A percentile compares a stretch with the other conserved stretches of the same genome.
Conservation (phyloP, 202 grass and related monocot genomes). For the Hordeum pubiflorum region DNA sequence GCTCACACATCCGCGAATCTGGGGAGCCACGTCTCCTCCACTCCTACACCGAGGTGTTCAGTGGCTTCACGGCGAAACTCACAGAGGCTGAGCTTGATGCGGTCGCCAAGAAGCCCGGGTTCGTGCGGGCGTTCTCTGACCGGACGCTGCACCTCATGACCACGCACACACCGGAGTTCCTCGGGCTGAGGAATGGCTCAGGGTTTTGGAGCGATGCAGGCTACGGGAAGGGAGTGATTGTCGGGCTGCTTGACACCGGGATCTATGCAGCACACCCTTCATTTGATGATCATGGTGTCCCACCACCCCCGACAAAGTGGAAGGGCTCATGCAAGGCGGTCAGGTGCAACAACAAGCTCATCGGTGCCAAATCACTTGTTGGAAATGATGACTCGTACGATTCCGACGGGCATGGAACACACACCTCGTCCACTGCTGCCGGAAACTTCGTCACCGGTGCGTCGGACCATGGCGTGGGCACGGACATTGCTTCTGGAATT, state of each 20-base stretch:
- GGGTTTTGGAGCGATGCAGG: background rate
- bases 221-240: background rate
- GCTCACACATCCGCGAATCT: background rate
- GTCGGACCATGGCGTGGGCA: background rate
- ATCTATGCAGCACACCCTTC: background rate
- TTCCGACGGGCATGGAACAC: conserved; percentile 36
- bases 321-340: background rate
- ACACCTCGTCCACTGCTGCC: conserved; percentile 33
- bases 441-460: conserved; percentile 21
- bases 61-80: conserved; percentile 35
- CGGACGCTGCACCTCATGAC: conserved; percentile 10
- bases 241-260: background rate
- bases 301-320: background rate
- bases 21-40: conserved; percentile 12
- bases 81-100: background rate
- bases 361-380: conserved; percentile 18
- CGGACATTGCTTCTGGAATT: conserved; percentile 25
- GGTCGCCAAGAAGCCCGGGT: background rate
- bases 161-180: conserved; percentile 41
- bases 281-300: background rate
- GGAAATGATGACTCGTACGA: background rate
- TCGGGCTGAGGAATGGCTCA: conserved; percentile 36
- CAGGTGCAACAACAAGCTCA: conserved; percentile 63
- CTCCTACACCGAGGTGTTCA: conserved; percentile 25
- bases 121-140: background rate